Conservation (phyloP, 768 basidiomycete species). For the Cubamyces sp. region DNA sequence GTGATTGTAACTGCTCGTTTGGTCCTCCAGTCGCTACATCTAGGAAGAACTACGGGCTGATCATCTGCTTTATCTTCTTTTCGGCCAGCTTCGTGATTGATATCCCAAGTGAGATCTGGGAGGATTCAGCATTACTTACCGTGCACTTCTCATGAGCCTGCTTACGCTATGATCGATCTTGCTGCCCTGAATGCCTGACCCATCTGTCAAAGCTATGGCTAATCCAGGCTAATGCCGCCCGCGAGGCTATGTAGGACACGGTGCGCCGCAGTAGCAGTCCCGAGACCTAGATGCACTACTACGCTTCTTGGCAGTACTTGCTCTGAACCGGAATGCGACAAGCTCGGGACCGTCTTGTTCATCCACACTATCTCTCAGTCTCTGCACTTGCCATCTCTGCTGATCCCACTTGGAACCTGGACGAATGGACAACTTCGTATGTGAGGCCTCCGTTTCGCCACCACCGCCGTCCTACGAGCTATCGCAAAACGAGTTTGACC, state of each 20-base stretch:
- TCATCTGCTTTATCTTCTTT: no score
- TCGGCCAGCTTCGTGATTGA: no score
- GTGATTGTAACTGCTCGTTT: no score
- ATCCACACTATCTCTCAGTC: neutral
- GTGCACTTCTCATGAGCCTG: neutral
- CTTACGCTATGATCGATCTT: conserved; percentile 16
- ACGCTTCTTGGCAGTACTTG: neutral
- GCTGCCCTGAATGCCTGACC: conserved; percentile 10
- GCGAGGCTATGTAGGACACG: conserved; percentile 12
- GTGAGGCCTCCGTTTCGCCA: conserved; percentile 25
- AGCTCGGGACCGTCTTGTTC: neutral
- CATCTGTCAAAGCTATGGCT: conserved; percentile 2
- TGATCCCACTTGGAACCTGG: neutral
- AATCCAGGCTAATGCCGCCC: conserved; percentile 14
- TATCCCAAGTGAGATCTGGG: no score
- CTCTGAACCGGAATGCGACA: neutral
- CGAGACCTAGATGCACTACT: neutral
- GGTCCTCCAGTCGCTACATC: no score
- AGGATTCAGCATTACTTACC: no score
- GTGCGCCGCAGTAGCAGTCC: neutral
- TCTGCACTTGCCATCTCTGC: neutral
- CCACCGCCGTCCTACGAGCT: conserved; percentile 49
- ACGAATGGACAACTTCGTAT: conserved; percentile 20
- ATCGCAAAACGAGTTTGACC: conserved; percentile 50
- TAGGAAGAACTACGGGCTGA: no score